These are phyloP conservation scores for Zymoseptoria ardabiliae DNA, from an alignment of 2,329 filamentous ascomycete species.

Conservation along the genomic window DNA sequence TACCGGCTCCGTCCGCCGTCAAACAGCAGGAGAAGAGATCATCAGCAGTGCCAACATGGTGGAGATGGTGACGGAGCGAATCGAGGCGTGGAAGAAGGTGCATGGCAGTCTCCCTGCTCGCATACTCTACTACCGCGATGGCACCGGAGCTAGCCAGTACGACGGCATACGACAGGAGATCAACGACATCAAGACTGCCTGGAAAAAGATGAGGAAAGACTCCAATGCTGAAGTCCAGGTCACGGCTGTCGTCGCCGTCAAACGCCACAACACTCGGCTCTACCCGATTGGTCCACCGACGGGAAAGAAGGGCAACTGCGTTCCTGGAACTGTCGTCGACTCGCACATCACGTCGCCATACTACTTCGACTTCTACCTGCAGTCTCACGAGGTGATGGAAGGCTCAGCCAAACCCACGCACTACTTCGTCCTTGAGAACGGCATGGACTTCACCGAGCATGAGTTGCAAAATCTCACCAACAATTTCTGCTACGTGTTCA, in stretches of 20 bases:
- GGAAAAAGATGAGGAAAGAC: neutral
- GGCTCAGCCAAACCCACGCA: slow-evolving; percentile 10
- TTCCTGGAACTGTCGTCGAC: slow-evolving; percentile 14
- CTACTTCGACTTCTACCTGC: slow-evolving; percentile 17
- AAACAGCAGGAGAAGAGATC: slow-evolving; percentile 14
- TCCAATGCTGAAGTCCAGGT: slow-evolving; percentile 9
- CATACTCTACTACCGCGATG: slow-evolving; percentile 18
- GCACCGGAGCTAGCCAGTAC: slow-evolving; percentile 4
- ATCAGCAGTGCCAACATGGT: neutral
- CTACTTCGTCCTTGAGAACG: slow-evolving; percentile 11
- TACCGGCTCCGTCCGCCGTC: slow-evolving; percentile 29
- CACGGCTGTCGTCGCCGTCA: slow-evolving; percentile 31
- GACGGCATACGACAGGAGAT: neutral
- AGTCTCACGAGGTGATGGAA: slow-evolving; percentile 13
- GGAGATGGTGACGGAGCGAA: neutral
- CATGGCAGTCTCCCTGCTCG: slow-evolving; percentile 8
- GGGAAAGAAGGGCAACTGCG: too few species aligned
- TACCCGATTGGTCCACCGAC: slow-evolving; percentile 22
- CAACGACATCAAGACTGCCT: neutral
- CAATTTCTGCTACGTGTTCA: slow-evolving; percentile 28
- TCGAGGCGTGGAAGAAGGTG: slow-evolving; percentile 9
- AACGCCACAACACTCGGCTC: slow-evolving; percentile 36
- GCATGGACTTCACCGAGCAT: slow-evolving; percentile 9
- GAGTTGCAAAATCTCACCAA: slow-evolving; percentile 21
- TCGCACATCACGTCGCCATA: slow-evolving; percentile 6